Conservation (phyloP, 352 stramenopile genomes). For the Peronospora tabacina region DNA sequence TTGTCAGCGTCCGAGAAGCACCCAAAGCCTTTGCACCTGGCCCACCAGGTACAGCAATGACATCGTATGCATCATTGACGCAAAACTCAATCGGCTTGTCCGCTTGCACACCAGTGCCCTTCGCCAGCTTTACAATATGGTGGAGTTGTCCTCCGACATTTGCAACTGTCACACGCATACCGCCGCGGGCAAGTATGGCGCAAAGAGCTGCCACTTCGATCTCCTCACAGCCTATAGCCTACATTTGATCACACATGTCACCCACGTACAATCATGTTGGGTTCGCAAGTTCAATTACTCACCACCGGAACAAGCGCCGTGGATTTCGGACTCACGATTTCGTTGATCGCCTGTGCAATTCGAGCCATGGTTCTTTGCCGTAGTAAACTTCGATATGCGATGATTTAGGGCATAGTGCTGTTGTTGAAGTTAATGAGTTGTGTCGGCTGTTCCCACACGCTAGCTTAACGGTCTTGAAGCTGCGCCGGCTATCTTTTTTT, state of each 20-base stretch:
- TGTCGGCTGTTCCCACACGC: slow-evolving; percentile 16
- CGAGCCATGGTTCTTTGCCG: slow-evolving; percentile 30
- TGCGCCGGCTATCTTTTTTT: slow-evolving; percentile 10
- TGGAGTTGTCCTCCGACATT: slow-evolving; percentile 39
- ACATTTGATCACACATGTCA: not conserved
- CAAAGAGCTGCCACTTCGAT: slow-evolving; percentile 53
- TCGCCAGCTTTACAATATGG: slow-evolving; percentile 47
- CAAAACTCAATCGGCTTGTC: slow-evolving; percentile 63
- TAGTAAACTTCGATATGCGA: slow-evolving; percentile 1
- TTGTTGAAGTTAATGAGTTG: slow-evolving; percentile 26
- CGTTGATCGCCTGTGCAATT: slow-evolving; percentile 40
- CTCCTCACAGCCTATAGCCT: slow-evolving; percentile 54
- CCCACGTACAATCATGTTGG: not conserved
- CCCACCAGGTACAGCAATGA: slow-evolving; percentile 60
- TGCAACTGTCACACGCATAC: slow-evolving; percentile 58
- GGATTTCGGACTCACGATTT: slow-evolving; percentile 57
- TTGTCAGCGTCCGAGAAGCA: slow-evolving; percentile 33
- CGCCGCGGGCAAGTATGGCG: slow-evolving; percentile 45
- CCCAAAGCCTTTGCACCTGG: slow-evolving; percentile 42
- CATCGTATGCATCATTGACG: slow-evolving; percentile 45
- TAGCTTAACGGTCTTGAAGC: slow-evolving; percentile 24
- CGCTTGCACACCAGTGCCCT: slow-evolving; percentile 48
- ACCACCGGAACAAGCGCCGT: slow-evolving; percentile 60
- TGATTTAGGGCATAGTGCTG: not conserved
- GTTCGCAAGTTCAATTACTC: slow-evolving; percentile 9